Evolutionary conservation across 2,329 filamentous ascomycete species (phyloP).

Genomic region (Colletotrichum sansevieriae): DNA sequence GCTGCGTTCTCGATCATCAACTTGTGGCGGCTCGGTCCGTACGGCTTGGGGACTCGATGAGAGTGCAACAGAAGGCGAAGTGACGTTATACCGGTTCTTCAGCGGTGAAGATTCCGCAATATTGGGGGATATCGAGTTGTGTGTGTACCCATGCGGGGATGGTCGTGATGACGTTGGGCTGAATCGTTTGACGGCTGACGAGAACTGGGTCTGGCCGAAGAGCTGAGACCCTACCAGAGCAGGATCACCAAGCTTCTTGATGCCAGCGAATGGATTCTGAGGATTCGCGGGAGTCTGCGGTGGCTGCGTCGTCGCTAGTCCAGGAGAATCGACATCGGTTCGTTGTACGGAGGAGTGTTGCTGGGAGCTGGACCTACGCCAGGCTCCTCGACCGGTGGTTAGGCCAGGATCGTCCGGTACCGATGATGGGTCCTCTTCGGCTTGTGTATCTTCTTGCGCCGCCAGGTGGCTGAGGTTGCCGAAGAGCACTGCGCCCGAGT

Average conservation of each 20-base stretch:
- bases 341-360: slow-evolving; percentile 46
- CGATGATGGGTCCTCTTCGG: slow-evolving; percentile 54
- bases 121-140: slow-evolving; percentile 62
- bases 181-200: slow-evolving; percentile 62
- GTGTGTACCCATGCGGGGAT: slow-evolving; percentile 61
- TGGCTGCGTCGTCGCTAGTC: slow-evolving; percentile 45
- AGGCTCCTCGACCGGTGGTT: slow-evolving; percentile 54
- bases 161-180: slow-evolving; percentile 71
- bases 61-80: slow-evolving; percentile 57
- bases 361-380: slow-evolving; percentile 53
- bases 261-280: slow-evolving; percentile 62
- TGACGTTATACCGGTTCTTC: slow-evolving; percentile 62
- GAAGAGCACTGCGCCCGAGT: slow-evolving; percentile 65
- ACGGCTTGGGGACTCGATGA: slow-evolving; percentile 57
- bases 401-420: slow-evolving; percentile 50
- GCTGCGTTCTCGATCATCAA: slow-evolving; percentile 45
- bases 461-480: slow-evolving; percentile 51
- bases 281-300: slow-evolving; percentile 63
- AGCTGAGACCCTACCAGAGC: slow-evolving; percentile 62
- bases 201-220: slow-evolving; percentile 67
- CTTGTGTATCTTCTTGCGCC: slow-evolving; percentile 54
- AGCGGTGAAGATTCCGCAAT: slow-evolving; percentile 62
- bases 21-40: slow-evolving; percentile 16
- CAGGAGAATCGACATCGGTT: slow-evolving; percentile 47
- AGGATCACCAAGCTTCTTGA: slow-evolving; percentile 50